These are phyloP conservation scores for Knufia petricola DNA, from an alignment of 2,329 filamentous ascomycete species.

Conservation along the genomic window DNA sequence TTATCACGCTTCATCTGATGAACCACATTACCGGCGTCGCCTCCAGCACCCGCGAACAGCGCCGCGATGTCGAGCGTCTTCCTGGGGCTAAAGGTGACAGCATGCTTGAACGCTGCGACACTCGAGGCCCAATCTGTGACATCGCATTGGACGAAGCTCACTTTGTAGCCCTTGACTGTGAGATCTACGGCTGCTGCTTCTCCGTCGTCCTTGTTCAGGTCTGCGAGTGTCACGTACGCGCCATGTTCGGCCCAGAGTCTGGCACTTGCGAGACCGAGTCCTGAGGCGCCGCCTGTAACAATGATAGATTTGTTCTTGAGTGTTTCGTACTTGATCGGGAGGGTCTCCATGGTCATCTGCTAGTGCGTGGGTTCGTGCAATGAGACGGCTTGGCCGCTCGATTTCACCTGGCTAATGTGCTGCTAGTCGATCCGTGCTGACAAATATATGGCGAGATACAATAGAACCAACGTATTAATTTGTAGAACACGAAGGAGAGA, in stretches of 20 bases:
- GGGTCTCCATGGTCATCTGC: slow-evolving; percentile 5
- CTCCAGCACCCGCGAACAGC: slow-evolving; percentile 24
- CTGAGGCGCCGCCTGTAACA: slow-evolving; percentile 37
- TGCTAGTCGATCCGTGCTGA: no score
- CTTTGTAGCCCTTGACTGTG: slow-evolving; percentile 8
- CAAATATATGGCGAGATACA: no score
- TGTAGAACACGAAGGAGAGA: no score
- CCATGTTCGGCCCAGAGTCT: slow-evolving; percentile 15
- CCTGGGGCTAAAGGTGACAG: slow-evolving; percentile 43
- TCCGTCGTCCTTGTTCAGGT: slow-evolving; percentile 6
- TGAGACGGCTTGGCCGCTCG: no score
- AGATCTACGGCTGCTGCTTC: neutral
- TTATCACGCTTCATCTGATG: slow-evolving; percentile 12
- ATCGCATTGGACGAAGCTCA: slow-evolving; percentile 44
- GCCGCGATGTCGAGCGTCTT: slow-evolving; percentile 20
- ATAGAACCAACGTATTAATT: no score
- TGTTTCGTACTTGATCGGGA: slow-evolving; percentile 3
- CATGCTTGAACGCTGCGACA: slow-evolving; percentile 52
- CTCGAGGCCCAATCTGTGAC: slow-evolving; percentile 58
- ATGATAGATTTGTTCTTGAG: slow-evolving; percentile 36
- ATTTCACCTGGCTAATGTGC: no score
- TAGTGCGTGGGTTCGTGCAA: no score
- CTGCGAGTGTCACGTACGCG: slow-evolving; percentile 12
- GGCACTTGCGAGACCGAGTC: slow-evolving; percentile 21
- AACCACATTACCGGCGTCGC: slow-evolving; percentile 12